Conservation (phyloP, 1,284 basidiomycete species). For the Xerocomus tenax region DNA sequence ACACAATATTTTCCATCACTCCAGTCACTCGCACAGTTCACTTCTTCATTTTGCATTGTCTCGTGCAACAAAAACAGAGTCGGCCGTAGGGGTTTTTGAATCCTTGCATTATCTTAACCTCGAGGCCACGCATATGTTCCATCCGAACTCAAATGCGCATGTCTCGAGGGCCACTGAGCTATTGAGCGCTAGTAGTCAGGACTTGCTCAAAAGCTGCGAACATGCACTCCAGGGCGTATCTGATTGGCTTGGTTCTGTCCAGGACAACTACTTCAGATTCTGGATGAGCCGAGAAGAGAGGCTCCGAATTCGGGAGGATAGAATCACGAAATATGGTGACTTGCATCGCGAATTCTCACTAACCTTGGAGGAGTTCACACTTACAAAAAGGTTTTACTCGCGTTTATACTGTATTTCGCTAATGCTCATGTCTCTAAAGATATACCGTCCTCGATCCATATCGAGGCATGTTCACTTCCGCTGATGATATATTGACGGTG, state of each 20-base stretch:
- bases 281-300: conserved; percentile 28
- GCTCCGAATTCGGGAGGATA: conserved; percentile 30
- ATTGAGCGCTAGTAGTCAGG: conserved; percentile 49
- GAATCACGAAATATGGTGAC: conserved; percentile 34
- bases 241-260: conserved; percentile 44
- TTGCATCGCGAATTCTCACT: conserved; percentile 36
- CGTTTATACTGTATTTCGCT: neutral
- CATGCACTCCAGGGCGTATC: conserved; percentile 41
- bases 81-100: conserved; percentile 76
- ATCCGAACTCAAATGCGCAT: conserved; percentile 45
- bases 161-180: conserved; percentile 48
- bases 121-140: conserved; percentile 51
- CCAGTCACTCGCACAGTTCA: conserved; percentile 22
- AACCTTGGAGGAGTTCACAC: conserved; percentile 43
- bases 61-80: conserved; percentile 35
- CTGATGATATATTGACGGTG: conserved; percentile 29
- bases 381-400: conserved; percentile 39
- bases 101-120: conserved; percentile 70
- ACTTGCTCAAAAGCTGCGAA: conserved; percentile 46
- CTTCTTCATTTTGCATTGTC: conserved; percentile 27
- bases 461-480: conserved; percentile 48
- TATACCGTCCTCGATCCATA: conserved; percentile 66
- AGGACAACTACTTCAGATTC: conserved; percentile 36
- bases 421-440: conserved; percentile 30
- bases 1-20: conserved; percentile 12